Base-by-base conservation (phyloP, 441 rosid species). In the Macaranga tanarius region DNA sequence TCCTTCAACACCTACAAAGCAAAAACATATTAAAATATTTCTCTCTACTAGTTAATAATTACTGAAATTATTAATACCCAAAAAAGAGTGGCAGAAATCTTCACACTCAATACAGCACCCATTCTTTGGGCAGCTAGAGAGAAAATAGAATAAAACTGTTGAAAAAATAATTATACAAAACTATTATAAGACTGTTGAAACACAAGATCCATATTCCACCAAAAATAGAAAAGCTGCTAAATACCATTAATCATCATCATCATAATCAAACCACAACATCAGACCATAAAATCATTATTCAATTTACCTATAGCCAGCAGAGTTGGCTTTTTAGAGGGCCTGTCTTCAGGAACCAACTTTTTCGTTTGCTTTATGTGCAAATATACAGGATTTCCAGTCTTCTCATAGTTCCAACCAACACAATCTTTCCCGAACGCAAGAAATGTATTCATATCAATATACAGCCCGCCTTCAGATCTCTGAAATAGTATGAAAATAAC, bases 391-490 rank as follows among this genome's bases (percentile, higher is more conserved):
- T 95, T 89, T 34, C 93, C 90, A 17, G 97, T 88, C 90, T 92
- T 95, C 85, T 85, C 87, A 75, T 81, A 88, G 83, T 95, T 95
- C 97, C 98, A 95, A 71, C 73, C 75, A 67, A 92, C 98, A 67
- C 59, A 87, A 44, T 89, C 98, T 83, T 84, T 93, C 50, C 97
- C 99, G 62, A 92, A 95, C n/a, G 98, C 97, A 62, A 95, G 93
- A 79, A 92, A 95, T 19, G 89, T 81, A 66, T 80, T 92, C 97
- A 95, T 81, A 81, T 95, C 98, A 3, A 95, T 66, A 73, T 86
- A 95, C 84, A 95, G 78, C 22, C 99, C 98, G 12, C 96, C 99
- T 85, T 89, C 94, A 8, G 92, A 92, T 76, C 84, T 91, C 98
- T 95, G 92, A 68, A 76, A 73, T 42, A 7, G 1, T 42, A 42